Evolutionary conservation across 75 land plant species (phyloP).

Genomic region (Selaginella moellendorffii): DNA sequence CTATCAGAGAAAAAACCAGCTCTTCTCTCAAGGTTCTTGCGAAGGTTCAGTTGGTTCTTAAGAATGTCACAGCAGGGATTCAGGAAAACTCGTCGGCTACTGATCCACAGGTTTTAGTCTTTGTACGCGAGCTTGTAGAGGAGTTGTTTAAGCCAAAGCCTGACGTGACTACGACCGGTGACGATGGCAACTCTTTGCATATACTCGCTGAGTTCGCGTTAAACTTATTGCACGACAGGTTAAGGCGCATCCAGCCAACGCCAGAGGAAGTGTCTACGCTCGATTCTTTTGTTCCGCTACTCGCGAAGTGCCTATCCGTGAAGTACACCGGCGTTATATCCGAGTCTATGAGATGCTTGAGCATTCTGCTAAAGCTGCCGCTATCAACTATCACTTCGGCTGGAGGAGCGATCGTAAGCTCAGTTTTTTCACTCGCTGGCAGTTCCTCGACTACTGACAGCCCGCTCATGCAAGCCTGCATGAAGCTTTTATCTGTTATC

Average conservation of each 20-base stretch:
- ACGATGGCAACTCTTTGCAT: slow-evolving; percentile 16
- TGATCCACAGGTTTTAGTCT: slow-evolving; percentile 47
- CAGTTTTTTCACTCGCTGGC: slow-evolving; percentile 47
- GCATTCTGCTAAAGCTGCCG: slow-evolving; percentile 45
- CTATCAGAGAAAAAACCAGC: slow-evolving; percentile 41
- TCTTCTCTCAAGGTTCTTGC: slow-evolving; percentile 41
- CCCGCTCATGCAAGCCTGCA: slow-evolving; percentile 50
- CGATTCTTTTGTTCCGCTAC: slow-evolving; percentile 51
- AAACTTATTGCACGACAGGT: slow-evolving; percentile 30
- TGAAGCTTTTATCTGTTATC: slow-evolving; percentile 48
- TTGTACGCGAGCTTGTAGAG: slow-evolving; percentile 52
- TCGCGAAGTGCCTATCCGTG: slow-evolving; percentile 44
- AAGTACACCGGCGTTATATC: slow-evolving; percentile 63
- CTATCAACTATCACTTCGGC: slow-evolving; percentile 42
- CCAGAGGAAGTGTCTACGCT: slow-evolving; percentile 52
- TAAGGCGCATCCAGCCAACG: slow-evolving; percentile 43
- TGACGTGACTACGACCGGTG: not conserved
- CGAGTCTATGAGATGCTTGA: slow-evolving; percentile 46
- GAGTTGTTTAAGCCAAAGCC: slow-evolving; percentile 28
- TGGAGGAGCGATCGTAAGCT: slow-evolving; percentile 34
- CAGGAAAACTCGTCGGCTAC: slow-evolving; percentile 50
- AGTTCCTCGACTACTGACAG: slow-evolving; percentile 30
- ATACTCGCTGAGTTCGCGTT: slow-evolving; percentile 65
- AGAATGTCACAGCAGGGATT: slow-evolving; percentile 54
- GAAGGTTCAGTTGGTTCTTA: slow-evolving; percentile 52